A percentile compares a stretch with the other conserved stretches of the same genome.
These are phyloP conservation scores for Elongisporangium undulatum DNA, from an alignment of 352 stramenopile genomes.

Conservation along the genomic window DNA sequence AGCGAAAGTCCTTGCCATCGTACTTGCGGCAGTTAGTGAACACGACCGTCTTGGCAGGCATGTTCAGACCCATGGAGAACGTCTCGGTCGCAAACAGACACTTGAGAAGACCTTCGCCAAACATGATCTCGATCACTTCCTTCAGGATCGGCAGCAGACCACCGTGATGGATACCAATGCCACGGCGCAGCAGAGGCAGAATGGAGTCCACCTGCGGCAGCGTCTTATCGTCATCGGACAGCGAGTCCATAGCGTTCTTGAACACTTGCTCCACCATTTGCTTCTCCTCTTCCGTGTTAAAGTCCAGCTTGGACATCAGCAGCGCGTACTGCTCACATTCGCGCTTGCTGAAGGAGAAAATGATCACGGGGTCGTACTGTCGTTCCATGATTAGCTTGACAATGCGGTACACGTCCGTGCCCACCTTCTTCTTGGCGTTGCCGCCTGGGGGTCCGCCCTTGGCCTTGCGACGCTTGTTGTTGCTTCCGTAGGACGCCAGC, in stretches of 20 bases:
- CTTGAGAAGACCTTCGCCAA: constrained; percentile 97
- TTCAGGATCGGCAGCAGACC: constrained; percentile 99
- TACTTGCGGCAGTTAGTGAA: constrained; percentile 98
- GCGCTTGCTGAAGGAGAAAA: constrained; percentile 99
- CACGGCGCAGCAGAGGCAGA: constrained; percentile 94
- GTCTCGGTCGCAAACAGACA: constrained; percentile 98
- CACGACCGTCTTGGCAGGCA: constrained; percentile 99
- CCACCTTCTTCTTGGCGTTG: constrained; percentile 90
- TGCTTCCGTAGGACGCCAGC: constrained; percentile 73
- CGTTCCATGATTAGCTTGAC: constrained; percentile 98
- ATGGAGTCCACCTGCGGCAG: constrained; percentile 98
- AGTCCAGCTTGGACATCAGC: constrained; percentile 93
- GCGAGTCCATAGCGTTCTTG: constrained; percentile 97
- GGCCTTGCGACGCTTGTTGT: constrained; percentile 43
- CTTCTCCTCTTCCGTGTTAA: constrained; percentile 98
- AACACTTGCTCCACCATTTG: constrained; percentile 96
- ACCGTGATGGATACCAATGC: constrained; percentile 99
- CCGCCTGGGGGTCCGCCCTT: constrained; percentile 30
- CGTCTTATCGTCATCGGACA: constrained; percentile 96
- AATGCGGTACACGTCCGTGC: constrained; percentile 96
- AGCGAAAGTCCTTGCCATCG: constrained; percentile 94
- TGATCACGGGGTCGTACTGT: constrained; percentile 97
- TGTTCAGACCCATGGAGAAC: constrained; percentile 98
- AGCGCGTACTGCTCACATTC: constrained; percentile 95
- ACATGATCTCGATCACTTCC: constrained; percentile 94